These are phyloP conservation scores for Penicillium bialowiezense DNA, from an alignment of 495 filamentous ascomycete genomes.

Conservation along the genomic window DNA sequence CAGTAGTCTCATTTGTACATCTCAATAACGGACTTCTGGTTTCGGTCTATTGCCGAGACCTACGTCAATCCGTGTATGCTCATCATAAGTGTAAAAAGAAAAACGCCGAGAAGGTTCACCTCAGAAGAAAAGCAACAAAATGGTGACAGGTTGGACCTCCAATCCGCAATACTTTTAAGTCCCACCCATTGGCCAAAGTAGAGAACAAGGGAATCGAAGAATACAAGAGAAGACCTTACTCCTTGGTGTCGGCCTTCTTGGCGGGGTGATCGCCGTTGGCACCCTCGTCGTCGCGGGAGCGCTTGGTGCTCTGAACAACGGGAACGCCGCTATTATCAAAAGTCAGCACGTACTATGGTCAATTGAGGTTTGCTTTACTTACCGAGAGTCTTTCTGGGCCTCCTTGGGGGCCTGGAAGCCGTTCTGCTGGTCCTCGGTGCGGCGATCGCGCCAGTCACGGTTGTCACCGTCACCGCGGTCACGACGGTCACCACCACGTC, in stretches of 20 bases:
- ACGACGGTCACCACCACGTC: slow-evolving; percentile 28
- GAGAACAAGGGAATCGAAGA: slow-evolving; percentile 18
- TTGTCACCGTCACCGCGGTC: slow-evolving; percentile 40
- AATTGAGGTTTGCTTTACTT: slow-evolving; percentile 10
- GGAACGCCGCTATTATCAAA: slow-evolving; percentile 39
- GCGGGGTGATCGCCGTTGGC: slow-evolving; percentile 37
- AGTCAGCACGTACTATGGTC: slow-evolving; percentile 2
- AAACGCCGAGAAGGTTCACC: slow-evolving; percentile 22
- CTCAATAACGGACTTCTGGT: not conserved
- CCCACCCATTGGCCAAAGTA: slow-evolving; percentile 16
- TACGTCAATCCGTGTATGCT: slow-evolving; percentile 10
- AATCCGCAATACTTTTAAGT: slow-evolving; percentile 26
- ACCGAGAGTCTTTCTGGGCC: slow-evolving; percentile 47
- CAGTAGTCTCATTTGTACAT: slow-evolving; percentile 9
- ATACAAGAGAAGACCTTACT: slow-evolving; percentile 24
- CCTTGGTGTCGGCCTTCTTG: slow-evolving; percentile 51
- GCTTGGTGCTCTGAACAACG: slow-evolving; percentile 50
- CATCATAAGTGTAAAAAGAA: slow-evolving; percentile 14
- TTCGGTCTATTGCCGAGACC: slow-evolving; percentile 1
- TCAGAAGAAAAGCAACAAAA: slow-evolving; percentile 12
- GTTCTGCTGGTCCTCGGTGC: slow-evolving; percentile 61
- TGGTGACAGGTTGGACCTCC: slow-evolving; percentile 10
- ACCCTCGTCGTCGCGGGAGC: slow-evolving; percentile 41
- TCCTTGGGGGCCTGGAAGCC: slow-evolving; percentile 49
- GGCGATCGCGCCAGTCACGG: slow-evolving; percentile 67